phyloP scores from a whole-genome alignment of 2,329 filamentous ascomycete species.

The Tolypocladium ophioglossoides region DNA sequence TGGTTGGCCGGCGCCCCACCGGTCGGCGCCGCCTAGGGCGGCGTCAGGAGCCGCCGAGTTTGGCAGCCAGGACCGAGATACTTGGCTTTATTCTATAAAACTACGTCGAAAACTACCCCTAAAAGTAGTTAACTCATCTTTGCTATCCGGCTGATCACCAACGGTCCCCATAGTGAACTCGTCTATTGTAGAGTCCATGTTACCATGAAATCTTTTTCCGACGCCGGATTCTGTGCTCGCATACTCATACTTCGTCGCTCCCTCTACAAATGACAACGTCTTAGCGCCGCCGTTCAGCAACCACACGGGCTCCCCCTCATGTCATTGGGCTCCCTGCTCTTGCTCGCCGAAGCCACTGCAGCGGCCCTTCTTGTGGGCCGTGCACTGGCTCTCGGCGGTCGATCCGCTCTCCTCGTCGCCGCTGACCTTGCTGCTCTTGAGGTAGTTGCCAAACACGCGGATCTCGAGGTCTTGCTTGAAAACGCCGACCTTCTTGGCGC shows the following conservation, averaged over 20 bases:
- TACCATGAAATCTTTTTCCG: background rate
- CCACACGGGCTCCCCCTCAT: slow-evolving; percentile 4
- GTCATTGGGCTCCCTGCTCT: slow-evolving; percentile 8
- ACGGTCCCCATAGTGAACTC: background rate
- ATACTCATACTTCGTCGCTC: background rate
- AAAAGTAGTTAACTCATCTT: background rate
- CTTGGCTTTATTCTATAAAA: background rate
- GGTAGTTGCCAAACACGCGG: slow-evolving; percentile 22
- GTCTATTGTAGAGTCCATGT: background rate
- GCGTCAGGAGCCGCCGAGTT: no score
- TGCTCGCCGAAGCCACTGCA: background rate
- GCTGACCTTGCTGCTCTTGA: slow-evolving; percentile 10
- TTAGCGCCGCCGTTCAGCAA: background rate
- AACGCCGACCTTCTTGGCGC: slow-evolving; percentile 8
- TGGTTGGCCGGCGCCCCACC: no score
- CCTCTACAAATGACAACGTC: background rate
- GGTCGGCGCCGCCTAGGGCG: no score
- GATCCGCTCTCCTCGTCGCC: slow-evolving; percentile 7
- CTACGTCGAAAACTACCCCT: background rate
- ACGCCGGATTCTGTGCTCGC: background rate
- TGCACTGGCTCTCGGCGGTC: slow-evolving; percentile 1
- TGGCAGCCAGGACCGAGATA: no score
- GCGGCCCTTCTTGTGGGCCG: slow-evolving; percentile 5
- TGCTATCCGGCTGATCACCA: background rate
- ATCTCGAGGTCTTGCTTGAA: slow-evolving; percentile 18